phyloP scores from a whole-genome alignment of 2,329 filamentous ascomycete species.

The Talaromyces pinophilus region DNA sequence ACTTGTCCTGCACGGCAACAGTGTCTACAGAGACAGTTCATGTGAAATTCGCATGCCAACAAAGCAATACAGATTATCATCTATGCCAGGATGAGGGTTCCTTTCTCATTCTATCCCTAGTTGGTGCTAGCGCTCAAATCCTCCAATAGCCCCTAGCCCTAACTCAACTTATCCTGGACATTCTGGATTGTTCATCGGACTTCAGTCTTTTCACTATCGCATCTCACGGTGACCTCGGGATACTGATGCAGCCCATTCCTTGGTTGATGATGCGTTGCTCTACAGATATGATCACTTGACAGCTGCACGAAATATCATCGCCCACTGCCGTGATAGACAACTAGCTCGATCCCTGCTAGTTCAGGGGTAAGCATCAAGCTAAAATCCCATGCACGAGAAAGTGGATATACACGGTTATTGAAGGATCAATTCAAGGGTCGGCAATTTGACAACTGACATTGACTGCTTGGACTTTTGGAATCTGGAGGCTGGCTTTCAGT shows the following conservation, averaged over 20 bases:
- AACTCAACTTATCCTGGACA: no score
- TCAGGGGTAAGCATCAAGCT: constrained; percentile 4
- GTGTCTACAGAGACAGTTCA: no score
- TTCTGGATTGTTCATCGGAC: no score
- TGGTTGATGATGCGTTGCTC: neutral
- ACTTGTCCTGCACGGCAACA: no score
- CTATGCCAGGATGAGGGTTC: no score
- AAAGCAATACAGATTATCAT: no score
- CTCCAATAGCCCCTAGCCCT: neutral
- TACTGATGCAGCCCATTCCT: no score
- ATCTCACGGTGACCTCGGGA: no score
- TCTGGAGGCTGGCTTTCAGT: neutral
- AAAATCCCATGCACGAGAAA: neutral
- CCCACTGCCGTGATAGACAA: neutral
- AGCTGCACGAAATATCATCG: neutral
- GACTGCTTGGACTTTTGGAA: neutral
- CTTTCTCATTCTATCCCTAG: no score
- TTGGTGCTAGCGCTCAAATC: no score
- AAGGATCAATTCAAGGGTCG: neutral
- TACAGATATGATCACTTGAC: constrained; percentile 1
- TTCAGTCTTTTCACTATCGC: no score
- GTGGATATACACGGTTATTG: constrained; percentile 8
- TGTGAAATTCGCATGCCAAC: no score
- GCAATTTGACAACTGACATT: neutral
- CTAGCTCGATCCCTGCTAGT: constrained; percentile 3